Conservation (phyloP, 306 rosid species). For the Macrotyloma uniflorum region DNA sequence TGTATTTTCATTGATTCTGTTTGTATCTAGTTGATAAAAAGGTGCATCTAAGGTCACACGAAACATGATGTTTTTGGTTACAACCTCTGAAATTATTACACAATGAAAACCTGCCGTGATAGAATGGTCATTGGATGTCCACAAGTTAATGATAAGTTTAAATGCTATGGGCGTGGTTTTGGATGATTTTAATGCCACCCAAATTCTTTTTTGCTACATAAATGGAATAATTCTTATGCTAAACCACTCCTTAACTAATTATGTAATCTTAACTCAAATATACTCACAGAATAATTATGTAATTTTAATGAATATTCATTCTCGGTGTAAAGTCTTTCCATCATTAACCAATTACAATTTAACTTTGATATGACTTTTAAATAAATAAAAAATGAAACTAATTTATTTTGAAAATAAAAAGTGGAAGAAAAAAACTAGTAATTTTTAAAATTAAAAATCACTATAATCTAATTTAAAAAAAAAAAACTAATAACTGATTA, state of each 20-base stretch:
- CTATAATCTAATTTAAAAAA: too few species aligned
- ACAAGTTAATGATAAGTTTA: neutral
- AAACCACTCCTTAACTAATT: neutral
- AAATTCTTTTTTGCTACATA: neutral
- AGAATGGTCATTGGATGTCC: neutral
- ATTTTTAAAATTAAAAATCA: too few species aligned
- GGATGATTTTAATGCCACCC: neutral
- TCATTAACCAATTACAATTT: too few species aligned
- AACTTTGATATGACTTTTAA: too few species aligned
- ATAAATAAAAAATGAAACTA: too few species aligned
- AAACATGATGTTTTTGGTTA: neutral
- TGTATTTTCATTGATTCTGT: constrained; percentile 14
- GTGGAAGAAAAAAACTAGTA: too few species aligned
- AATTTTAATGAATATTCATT: too few species aligned
- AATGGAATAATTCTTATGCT: neutral
- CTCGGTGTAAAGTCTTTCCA: too few species aligned
- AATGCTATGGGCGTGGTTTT: neutral
- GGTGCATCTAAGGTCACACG: neutral
- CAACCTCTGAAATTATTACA: neutral
- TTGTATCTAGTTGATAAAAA: neutral
- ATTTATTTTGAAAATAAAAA: too few species aligned
- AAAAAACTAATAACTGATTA: too few species aligned
- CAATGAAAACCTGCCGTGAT: neutral
- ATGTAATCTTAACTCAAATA: neutral
- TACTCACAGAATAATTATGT: too few species aligned